Evolutionary conservation across 2,329 filamentous ascomycete species (phyloP).

Genomic region (Sporothrix humicola): DNA sequence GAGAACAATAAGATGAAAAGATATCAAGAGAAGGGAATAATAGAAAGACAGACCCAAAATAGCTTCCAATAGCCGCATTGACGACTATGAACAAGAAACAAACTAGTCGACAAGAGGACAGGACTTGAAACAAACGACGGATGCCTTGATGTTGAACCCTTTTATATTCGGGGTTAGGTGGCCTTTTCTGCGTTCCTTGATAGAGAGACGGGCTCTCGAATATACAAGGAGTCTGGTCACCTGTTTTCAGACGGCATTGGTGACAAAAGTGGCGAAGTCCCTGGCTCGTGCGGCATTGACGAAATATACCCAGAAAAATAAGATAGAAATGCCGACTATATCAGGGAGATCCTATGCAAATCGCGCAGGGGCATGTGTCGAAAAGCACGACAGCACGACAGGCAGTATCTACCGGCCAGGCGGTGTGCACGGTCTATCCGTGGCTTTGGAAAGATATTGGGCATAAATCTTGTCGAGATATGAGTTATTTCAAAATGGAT

Average conservation of each 20-base stretch:
- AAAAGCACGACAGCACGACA: neutral
- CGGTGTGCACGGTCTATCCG: neutral
- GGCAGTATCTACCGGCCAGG: neutral
- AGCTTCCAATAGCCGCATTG: conserved; percentile 1
- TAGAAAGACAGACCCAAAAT: neutral
- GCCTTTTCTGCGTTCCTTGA: neutral
- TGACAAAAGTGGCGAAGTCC: neutral
- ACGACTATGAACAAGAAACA: neutral
- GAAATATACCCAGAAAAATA: neutral
- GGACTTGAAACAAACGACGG: neutral
- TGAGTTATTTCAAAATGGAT: neutral
- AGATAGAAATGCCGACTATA: neutral
- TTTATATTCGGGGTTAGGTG: conserved; percentile 6
- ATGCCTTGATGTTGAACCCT: neutral
- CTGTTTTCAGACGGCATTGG: neutral
- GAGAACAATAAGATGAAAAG: neutral
- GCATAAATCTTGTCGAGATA: neutral
- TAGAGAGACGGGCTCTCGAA: too few relatives aligned
- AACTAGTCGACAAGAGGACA: neutral
- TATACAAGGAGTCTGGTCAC: neutral
- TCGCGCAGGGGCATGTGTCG: neutral
- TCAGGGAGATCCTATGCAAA: conserved; percentile 7
- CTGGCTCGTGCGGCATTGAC: conserved; percentile 1
- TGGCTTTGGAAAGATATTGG: neutral
- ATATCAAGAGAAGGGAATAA: neutral